Evolutionary conservation across 2,329 filamentous ascomycete genomes (phyloP).

Genomic region (Colletotrichum sojae): DNA sequence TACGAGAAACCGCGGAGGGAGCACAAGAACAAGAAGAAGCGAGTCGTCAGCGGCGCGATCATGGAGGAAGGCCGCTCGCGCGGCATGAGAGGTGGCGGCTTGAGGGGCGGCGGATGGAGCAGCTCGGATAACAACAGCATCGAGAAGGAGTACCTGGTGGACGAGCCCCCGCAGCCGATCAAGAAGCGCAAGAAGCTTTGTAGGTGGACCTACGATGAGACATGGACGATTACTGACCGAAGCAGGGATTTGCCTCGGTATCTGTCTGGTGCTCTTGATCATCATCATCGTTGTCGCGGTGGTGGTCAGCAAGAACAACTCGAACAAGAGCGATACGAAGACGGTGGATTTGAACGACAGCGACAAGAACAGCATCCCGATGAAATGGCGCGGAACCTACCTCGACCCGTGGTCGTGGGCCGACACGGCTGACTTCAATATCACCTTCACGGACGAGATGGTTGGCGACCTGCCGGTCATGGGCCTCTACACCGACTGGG

Average conservation of each 20-base stretch:
- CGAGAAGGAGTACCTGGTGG: constrained; percentile 64
- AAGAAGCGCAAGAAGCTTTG: constrained; percentile 74
- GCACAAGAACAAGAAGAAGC: constrained; percentile 63
- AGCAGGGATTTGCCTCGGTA: constrained; percentile 69
- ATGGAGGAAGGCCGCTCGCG: constrained; percentile 75
- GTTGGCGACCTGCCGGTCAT: constrained; percentile 92
- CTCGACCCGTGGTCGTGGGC: constrained; percentile 94
- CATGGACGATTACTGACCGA: constrained; percentile 43
- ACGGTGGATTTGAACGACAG: constrained; percentile 62
- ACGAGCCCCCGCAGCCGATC: constrained; percentile 58
- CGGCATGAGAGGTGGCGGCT: constrained; percentile 59
- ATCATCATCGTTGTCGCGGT: constrained; percentile 79
- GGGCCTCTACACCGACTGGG: constrained; percentile 88
- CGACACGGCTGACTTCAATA: constrained; percentile 91
- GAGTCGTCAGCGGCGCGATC: constrained; percentile 79
- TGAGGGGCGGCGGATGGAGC: constrained; percentile 62
- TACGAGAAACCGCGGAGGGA: constrained; percentile 53
- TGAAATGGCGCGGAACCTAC: constrained; percentile 78
- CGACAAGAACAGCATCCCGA: constrained; percentile 71
- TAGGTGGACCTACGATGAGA: constrained; percentile 57
- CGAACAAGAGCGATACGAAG: constrained; percentile 46
- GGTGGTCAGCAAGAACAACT: constrained; percentile 74
- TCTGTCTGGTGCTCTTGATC: constrained; percentile 69
- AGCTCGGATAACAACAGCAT: constrained; percentile 61
- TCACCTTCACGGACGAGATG: constrained; percentile 89